Conservation (phyloP, 495 filamentous ascomycete genomes). For the Amniculicola lignicola region DNA sequence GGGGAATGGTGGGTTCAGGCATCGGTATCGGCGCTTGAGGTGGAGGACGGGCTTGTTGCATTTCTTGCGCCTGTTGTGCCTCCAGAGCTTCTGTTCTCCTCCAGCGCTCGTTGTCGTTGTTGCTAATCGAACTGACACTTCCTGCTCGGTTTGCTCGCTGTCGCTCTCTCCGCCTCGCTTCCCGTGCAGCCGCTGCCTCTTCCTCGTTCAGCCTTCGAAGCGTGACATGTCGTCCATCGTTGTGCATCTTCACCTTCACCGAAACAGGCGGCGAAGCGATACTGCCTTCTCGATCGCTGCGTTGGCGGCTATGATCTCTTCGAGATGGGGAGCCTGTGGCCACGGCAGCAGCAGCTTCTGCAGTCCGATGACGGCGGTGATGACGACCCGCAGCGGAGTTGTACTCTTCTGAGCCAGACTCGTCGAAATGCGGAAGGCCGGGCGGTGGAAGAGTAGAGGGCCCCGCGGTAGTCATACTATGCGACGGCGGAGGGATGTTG, state of each 20-base stretch:
- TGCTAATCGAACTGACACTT: slow-evolving; percentile 35
- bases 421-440: slow-evolving; percentile 56
- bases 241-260: slow-evolving; percentile 76
- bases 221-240: slow-evolving; percentile 77
- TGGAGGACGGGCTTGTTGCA: neutral
- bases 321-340: slow-evolving; percentile 38
- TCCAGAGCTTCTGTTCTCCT: slow-evolving; percentile 29
- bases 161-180: slow-evolving; percentile 47
- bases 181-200: slow-evolving; percentile 66
- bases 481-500: slow-evolving; percentile 27
- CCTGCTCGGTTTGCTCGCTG: slow-evolving; percentile 23
- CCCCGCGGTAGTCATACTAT: slow-evolving; percentile 39
- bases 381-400: slow-evolving; percentile 50
- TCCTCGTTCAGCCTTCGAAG: slow-evolving; percentile 75
- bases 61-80: slow-evolving; percentile 32
- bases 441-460: slow-evolving; percentile 42
- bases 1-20: slow-evolving; percentile 27
- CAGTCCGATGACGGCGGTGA: slow-evolving; percentile 46
- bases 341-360: slow-evolving; percentile 48
- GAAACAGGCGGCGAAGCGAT: slow-evolving; percentile 63
- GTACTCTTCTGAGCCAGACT: slow-evolving; percentile 58
- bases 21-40: slow-evolving; percentile 17
- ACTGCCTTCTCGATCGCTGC: slow-evolving; percentile 41
- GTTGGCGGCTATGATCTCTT: slow-evolving; percentile 39
- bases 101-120: slow-evolving; percentile 35